phyloP scores from a whole-genome alignment of 768 basidiomycete species.

The Leccinum pellstonianum region DNA sequence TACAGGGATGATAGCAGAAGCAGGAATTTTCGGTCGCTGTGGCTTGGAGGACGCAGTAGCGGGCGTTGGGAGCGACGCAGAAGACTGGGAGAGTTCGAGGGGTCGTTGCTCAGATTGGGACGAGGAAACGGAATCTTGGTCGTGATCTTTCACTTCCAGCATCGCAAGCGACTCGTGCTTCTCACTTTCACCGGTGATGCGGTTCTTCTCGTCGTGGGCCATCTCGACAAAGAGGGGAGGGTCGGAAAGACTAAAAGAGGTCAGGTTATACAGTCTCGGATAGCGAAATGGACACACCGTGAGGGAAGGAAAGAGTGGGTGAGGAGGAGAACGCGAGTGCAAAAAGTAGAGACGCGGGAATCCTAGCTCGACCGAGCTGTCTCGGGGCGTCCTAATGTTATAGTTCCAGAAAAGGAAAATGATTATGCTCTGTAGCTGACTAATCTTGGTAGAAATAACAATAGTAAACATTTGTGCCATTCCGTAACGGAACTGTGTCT shows the following conservation, averaged over 20 bases:
- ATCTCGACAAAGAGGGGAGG: slow-evolving; percentile 8
- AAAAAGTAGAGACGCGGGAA: background rate
- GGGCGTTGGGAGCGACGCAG: slow-evolving; percentile 54
- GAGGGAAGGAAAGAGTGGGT: background rate
- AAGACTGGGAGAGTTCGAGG: slow-evolving; percentile 7
- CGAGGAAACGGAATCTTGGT: slow-evolving; percentile 8
- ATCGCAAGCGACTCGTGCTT: slow-evolving; percentile 19
- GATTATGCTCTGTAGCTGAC: background rate
- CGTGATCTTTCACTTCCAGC: slow-evolving; percentile 22
- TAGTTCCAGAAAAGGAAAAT: background rate
- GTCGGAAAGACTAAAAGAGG: background rate
- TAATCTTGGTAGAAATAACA: background rate
- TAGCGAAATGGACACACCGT: slow-evolving; percentile 4
- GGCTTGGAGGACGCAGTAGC: slow-evolving; percentile 43
- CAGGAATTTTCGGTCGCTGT: slow-evolving; percentile 55
- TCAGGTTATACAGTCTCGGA: background rate
- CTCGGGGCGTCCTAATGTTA: background rate
- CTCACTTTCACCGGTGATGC: slow-evolving; percentile 8
- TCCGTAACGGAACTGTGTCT: background rate
- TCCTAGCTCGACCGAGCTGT: background rate
- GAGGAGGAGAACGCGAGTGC: background rate
- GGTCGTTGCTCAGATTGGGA: background rate
- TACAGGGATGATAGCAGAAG: slow-evolving; percentile 76
- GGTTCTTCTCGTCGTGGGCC: slow-evolving; percentile 28
- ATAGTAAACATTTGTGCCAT: background rate